Conservation (phyloP, 495 filamentous ascomycete species). For the Hypoxylon cercidicola region DNA sequence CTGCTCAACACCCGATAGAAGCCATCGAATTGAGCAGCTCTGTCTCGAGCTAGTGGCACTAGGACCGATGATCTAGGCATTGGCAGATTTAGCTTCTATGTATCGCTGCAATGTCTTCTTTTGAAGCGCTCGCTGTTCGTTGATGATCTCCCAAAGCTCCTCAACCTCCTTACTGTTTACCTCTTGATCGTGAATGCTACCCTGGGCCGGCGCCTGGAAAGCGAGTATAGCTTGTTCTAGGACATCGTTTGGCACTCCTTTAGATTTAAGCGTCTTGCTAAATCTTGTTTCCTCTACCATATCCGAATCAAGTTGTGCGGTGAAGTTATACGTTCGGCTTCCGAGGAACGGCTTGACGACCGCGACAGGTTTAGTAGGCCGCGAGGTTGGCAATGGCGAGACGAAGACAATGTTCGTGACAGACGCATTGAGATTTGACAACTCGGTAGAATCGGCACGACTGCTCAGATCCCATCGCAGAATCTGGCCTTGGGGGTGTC, state of each 20-base stretch:
- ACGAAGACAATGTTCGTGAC: conserved; percentile 82
- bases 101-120: conserved; percentile 60
- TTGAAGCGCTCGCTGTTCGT: conserved; percentile 59
- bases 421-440: conserved; percentile 77
- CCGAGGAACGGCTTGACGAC: conserved; percentile 79
- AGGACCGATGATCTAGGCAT: conserved; percentile 26
- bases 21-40: too few species aligned
- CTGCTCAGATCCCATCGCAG: conserved; percentile 80
- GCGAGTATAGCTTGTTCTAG: conserved; percentile 52
- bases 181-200: conserved; percentile 51
- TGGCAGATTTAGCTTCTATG: conserved; percentile 47
- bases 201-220: conserved; percentile 47
- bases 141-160: conserved; percentile 62
- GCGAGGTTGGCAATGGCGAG: conserved; percentile 64
- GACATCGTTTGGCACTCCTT: conserved; percentile 50
- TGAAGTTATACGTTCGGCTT: conserved; percentile 74
- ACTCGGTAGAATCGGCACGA: conserved; percentile 66
- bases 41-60: too few species aligned
- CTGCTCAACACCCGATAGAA: too few species aligned
- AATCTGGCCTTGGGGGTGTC: conserved; percentile 84
- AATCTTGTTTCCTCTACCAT: conserved; percentile 50
- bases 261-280: conserved; percentile 50
- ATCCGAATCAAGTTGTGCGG: conserved; percentile 66
- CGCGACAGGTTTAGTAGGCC: conserved; percentile 62
- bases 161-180: conserved; percentile 58